Evolutionary conservation across 176 grass and related monocot genomes (phyloP).

Genomic region (Echinochloa phyllopogon): DNA sequence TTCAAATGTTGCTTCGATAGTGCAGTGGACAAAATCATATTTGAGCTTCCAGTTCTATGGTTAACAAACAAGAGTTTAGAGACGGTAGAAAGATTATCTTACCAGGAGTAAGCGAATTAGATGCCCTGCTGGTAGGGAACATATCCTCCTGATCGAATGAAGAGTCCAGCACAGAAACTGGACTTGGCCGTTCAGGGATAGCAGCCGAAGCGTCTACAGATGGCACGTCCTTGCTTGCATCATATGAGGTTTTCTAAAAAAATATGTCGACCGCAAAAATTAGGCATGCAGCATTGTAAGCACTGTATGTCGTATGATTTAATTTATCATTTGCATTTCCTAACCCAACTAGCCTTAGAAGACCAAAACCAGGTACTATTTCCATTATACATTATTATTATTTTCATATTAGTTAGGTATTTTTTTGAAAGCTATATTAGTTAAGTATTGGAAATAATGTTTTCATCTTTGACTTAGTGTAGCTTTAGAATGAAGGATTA

Average conservation of each 20-base stretch:
- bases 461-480: conserved; percentile 34
- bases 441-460: not conserved
- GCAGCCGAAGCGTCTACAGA: conserved; percentile 47
- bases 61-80: conserved; percentile 34
- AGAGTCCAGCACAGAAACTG: conserved; percentile 79
- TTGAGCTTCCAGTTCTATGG: conserved; percentile 25
- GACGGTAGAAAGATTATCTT: conserved; percentile 14
- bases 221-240: conserved; percentile 65
- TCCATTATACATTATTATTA: conserved; percentile 17
- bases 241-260: conserved; percentile 68
- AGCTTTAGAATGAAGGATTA: conserved; percentile 18
- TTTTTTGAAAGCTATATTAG: too few relatives aligned
- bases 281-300: conserved; percentile 7
- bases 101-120: conserved; percentile 57
- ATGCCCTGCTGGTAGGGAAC: conserved; percentile 41
- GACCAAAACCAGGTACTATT: not conserved
- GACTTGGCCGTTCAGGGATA: conserved; percentile 65
- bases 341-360: not conserved
- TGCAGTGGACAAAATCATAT: not conserved
- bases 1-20: conserved; percentile 3
- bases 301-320: not conserved
- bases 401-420: not conserved
- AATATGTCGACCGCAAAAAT: conserved; percentile 33
- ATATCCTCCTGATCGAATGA: conserved; percentile 66
- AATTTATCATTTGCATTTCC: not conserved